Evolutionary conservation across 768 basidiomycete genomes (phyloP), one percentile per base, ranked within the genome.

Genomic region (Pholiota microspora): DNA sequence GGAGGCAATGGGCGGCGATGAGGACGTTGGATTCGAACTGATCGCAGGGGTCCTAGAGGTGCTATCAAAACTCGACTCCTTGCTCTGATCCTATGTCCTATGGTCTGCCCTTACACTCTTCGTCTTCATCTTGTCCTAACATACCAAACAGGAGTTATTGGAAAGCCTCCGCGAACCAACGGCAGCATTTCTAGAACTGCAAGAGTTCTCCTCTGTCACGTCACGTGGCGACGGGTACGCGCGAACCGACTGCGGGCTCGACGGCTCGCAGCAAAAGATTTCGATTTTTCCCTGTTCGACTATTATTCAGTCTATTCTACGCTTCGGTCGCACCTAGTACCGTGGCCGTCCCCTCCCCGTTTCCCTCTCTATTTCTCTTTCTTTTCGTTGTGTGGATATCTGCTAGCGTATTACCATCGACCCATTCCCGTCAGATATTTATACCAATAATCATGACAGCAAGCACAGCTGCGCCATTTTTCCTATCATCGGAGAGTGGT

Each of bases 11-110:
- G 72, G 71, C 10, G 80, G 78, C 18, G 85, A 88, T 35, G 92
- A 89, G 64, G 96, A 98, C 69, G 70, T 88, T 42, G 86, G 85
- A 44, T 91, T 97, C 61, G 97, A 99, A 76, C 78, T 98, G 49
- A 76, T 98, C 8, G 92, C 92, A 4, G 94, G 92, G 0, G 94
- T 98, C 31, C 71, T 98, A 57, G 94, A 97, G 74, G 94, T 98
- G 42, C 81, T 97, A 59, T 88, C 89, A 49, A 89, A 94, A 69
- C 81, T 98, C 71, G 94, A 98, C 73, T 94, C 91, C 56, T 68
- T 94, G 65, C 75, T 93, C 50, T 89, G 59, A 61, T 18, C n/a
- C n/a, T n/a, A n/a, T n/a, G n/a, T n/a, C 13, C 28, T 31, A 12
- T 21, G 40, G 40, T 42, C 21, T 21, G 40, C 40, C n/a, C n/a